These are phyloP conservation scores for Coniochaeta hoffmannii DNA, from an alignment of 2,329 filamentous ascomycete genomes.

Conservation along the genomic window DNA sequence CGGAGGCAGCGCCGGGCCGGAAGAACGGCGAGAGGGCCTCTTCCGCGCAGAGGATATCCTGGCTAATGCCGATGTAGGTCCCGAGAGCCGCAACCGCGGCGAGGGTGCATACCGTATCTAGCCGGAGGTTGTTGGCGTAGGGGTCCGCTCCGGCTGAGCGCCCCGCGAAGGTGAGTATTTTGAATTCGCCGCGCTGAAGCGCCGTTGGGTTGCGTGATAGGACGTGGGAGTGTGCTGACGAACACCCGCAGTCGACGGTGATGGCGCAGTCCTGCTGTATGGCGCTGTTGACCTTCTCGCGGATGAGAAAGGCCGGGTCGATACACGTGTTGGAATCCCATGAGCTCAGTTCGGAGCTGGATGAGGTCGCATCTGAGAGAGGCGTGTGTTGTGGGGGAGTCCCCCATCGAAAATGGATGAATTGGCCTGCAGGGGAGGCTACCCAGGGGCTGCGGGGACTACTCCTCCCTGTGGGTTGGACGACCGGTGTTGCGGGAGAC, in stretches of 20 bases:
- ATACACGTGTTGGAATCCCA: constrained; percentile 5
- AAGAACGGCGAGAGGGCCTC: constrained; percentile 20
- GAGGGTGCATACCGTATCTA: constrained; percentile 19
- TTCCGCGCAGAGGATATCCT: constrained; percentile 16
- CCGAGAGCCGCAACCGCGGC: constrained; percentile 13
- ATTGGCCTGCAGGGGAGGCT: not conserved
- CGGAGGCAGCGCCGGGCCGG: constrained; percentile 4
- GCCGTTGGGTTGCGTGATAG: not conserved
- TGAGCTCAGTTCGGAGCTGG: not conserved
- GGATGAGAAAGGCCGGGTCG: constrained; percentile 1
- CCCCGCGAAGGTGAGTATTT: constrained; percentile 10
- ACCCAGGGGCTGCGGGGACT: not conserved
- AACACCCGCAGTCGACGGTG: constrained; percentile 10
- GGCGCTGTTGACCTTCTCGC: not conserved
- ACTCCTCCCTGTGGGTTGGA: not conserved
- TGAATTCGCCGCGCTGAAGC: not conserved
- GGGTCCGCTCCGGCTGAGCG: constrained; percentile 13
- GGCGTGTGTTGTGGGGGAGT: not conserved
- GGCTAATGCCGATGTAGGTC: constrained; percentile 16
- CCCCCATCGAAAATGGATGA: not conserved
- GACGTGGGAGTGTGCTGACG: constrained; percentile 8
- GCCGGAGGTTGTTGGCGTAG: constrained; percentile 17
- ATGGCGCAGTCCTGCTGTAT: not conserved
- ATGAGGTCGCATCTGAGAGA: not conserved
- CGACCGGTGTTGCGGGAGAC: not conserved